Evolutionary conservation across 306 rosid genomes (phyloP).

Genomic region (Prosopis cineraria): DNA sequence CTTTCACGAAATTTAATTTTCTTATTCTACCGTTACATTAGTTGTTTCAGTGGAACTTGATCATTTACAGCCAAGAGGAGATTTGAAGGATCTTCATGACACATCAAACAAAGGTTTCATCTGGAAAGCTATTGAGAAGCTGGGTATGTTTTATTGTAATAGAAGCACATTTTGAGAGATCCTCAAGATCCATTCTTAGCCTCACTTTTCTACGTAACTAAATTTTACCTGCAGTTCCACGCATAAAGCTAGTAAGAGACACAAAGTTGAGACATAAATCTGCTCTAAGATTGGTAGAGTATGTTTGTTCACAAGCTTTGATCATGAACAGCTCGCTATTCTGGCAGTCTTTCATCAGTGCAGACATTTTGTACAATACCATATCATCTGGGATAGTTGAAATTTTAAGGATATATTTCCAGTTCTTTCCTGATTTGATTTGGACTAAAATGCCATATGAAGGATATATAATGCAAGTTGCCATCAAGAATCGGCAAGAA

Average conservation of each 20-base stretch:
- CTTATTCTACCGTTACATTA: constrained; percentile 30
- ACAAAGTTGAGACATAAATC: constrained; percentile 44
- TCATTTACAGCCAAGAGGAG: constrained; percentile 30
- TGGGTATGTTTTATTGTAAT: constrained; percentile 32
- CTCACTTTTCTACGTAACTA: background rate
- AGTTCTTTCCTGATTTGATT: constrained; percentile 51
- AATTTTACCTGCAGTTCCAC: constrained; percentile 51
- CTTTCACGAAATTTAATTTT: background rate
- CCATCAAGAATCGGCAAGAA: constrained; percentile 51
- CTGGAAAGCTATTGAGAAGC: constrained; percentile 34
- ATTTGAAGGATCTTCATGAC: constrained; percentile 27
- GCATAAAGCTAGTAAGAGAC: constrained; percentile 44
- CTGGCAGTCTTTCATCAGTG: constrained; percentile 35
- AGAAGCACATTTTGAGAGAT: background rate
- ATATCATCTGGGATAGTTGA: constrained; percentile 51
- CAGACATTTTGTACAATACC: constrained; percentile 28
- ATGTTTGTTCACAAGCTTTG: constrained; percentile 37
- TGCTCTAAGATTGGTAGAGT: constrained; percentile 45
- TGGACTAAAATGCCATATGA: constrained; percentile 38
- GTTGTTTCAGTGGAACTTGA: constrained; percentile 46
- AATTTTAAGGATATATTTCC: constrained; percentile 42
- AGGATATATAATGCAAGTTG: constrained; percentile 40
- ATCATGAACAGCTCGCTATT: constrained; percentile 11
- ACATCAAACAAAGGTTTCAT: constrained; percentile 23
- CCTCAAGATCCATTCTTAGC: background rate